phyloP scores from a whole-genome alignment of 352 stramenopile genomes.

The Phytophthora colocasiae region DNA sequence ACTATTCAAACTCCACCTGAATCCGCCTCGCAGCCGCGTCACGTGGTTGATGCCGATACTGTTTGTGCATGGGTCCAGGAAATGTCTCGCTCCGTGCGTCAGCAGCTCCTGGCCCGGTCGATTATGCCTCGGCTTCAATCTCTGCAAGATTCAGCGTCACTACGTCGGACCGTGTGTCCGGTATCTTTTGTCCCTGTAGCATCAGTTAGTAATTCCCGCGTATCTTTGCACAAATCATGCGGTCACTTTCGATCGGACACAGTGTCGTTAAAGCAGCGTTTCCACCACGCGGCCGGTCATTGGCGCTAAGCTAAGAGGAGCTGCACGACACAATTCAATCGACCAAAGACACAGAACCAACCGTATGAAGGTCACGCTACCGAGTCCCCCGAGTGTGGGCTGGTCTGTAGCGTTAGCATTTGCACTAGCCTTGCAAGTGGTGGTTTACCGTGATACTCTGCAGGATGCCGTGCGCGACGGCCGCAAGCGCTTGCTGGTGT shows the following conservation, averaged over 20 bases:
- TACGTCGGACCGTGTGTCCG: constrained; percentile 7
- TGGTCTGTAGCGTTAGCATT: constrained; percentile 43
- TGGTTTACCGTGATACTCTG: constrained; percentile 65
- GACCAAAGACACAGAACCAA: neutral
- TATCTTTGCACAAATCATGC: neutral
- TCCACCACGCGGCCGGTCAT: constrained; percentile 21
- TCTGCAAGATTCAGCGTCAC: constrained; percentile 8
- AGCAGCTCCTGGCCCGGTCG: constrained; percentile 2
- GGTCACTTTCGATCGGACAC: constrained; percentile 13
- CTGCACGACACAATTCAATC: constrained; percentile 9
- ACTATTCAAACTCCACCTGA: constrained; percentile 17
- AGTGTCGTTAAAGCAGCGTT: constrained; percentile 20
- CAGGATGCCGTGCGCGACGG: constrained; percentile 45
- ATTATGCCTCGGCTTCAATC: constrained; percentile 28
- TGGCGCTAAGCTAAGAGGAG: constrained; percentile 2
- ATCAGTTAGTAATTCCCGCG: neutral
- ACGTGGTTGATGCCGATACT: constrained; percentile 16
- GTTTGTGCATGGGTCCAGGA: constrained; percentile 18
- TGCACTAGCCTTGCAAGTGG: constrained; percentile 47
- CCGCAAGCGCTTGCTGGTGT: constrained; percentile 69
- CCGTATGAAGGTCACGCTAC: constrained; percentile 45
- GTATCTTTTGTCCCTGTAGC: neutral
- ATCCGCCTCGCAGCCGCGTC: constrained; percentile 32
- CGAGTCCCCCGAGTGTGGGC: constrained; percentile 27
- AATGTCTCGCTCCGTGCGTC: constrained; percentile 27